These are phyloP conservation scores for thale cress (Arabidopsis thaliana) DNA, from an alignment of 345 rosid species.

Conservation along the genomic window DNA sequence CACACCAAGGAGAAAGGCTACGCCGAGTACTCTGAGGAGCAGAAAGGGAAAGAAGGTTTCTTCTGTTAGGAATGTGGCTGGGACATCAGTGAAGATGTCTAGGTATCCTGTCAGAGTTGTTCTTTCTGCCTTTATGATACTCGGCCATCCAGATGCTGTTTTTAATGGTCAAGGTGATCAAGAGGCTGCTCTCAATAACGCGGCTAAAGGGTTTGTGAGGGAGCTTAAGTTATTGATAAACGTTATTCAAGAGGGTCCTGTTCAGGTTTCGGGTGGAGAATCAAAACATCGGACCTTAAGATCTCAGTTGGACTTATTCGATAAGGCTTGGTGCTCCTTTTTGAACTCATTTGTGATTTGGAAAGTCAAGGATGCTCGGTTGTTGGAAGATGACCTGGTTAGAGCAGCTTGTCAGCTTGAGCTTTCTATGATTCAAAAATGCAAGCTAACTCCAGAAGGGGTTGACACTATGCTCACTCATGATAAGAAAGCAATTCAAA, in stretches of 20 bases:
- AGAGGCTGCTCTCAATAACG: slow-evolving; percentile 70
- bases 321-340: slow-evolving; percentile 85
- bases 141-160: slow-evolving; percentile 97
- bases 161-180: slow-evolving; percentile 88
- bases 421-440: slow-evolving; percentile 93
- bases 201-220: slow-evolving; percentile 66
- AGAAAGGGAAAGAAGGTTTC: slow-evolving; percentile 62
- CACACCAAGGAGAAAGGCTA: slow-evolving; percentile 61
- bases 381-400: slow-evolving; percentile 85
- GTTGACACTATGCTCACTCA: slow-evolving; percentile 64
- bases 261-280: slow-evolving; percentile 51
- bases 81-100: slow-evolving; percentile 52
- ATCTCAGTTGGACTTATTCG: slow-evolving; percentile 79
- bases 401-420: slow-evolving; percentile 99
- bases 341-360: slow-evolving; percentile 90
- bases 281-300: slow-evolving; percentile 69
- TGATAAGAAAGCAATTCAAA: slow-evolving; percentile 92
- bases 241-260: slow-evolving; percentile 76
- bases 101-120: slow-evolving; percentile 90
- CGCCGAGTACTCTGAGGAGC: slow-evolving; percentile 53
- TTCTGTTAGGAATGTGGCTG: slow-evolving; percentile 47
- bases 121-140: slow-evolving; percentile 94
- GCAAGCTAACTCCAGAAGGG: slow-evolving; percentile 77
- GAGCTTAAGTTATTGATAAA: slow-evolving; percentile 77
- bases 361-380: slow-evolving; percentile 95